Base-by-base conservation (phyloP, 441 rosid genomes). In the Adansonia rubrostipa region DNA sequence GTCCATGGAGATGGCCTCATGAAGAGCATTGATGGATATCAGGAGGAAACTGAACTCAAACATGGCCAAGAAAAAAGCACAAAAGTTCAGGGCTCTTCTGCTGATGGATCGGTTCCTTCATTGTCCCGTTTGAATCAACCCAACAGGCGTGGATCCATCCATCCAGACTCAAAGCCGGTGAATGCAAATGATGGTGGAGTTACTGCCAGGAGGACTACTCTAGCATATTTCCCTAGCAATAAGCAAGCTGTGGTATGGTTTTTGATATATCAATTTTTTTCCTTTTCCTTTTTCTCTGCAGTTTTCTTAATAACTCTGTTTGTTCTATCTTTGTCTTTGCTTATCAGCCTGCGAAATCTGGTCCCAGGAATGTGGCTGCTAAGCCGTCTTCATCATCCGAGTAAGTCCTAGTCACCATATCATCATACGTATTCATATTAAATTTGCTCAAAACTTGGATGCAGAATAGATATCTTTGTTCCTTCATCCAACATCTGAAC, bases 11-110 rank as follows among this genome's bases (percentile, higher is more conserved):
- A 87, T 83, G 85, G 81, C 40, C 72, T 83, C 80, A 84, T 81
- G 84, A 91, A 87, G 87, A 95, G 92, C 81, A 73, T 86, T 53
- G 90, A 90, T 74, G 92, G 82, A 56, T 82, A 81, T 73, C 82
- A 83, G 4, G 64, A 72, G 47, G 91, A 88, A 80, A 70, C 80
- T 22, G 71, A 57, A 73, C 68, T 47, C 78, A 93, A 88, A 84
- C 88, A 80, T 65, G 81, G 79, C 51, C 80, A 75, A 60, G 83
- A 81, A 22, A 75, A 75, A 69, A 84, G 80, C 68, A 42, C 73
- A 56, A 88, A 82, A 78, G 64, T 60, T 33, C 80, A 78, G 60
- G 78, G 47, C 56, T 58, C 80, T 70, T 56, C 67, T 79, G 71
- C 82, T 28, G 82, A 67, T 79, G 86, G 84, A 60, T 78, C 86